Base-by-base conservation (phyloP, 139 green algal species). In the Picochlorum sp. region DNA sequence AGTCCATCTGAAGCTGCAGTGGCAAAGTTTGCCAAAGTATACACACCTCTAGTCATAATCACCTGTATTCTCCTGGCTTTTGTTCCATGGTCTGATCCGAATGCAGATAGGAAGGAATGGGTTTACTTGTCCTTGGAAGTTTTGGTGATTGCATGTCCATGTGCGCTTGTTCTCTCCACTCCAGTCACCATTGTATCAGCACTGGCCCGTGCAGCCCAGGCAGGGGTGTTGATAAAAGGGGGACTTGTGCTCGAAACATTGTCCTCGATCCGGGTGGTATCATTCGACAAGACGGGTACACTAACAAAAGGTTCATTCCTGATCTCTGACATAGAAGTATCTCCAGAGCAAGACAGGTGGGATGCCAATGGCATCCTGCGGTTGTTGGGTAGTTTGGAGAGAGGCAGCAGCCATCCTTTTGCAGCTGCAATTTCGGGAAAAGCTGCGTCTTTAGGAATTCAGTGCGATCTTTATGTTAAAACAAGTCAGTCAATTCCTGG, bases 261-360 rank as follows among this genome's bases (percentile, higher is more conserved):
- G 14, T 76, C 70, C 9, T 24, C 57, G 49, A 24, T 90, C 23
- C 34, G 71, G 20, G 62, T 61, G 11, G 54, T 89, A 8, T 78
- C 72, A 15, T 75, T 94, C 30, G 87, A 95, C 69, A 95, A 95
- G 72, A 91, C 80, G 3, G 87, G 87, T 49, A 95, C 87, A 20
- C 80, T 95, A 9, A 92, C 87, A 2, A 37, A 75, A 20, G 86
- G 86, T 7, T 56, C 56, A 50, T 90, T 88, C 58, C 21, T 31
- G 6, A 67, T 89, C 20, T 50, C 54, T 4, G 8, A 57, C 11
- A n/a, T 49, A 23, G 26, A 50, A 26, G 47, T 54, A 24, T 54
- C 47, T 20, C 16, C 11, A 20, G n/a, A 20, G 16, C 47, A 54
- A 54, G n/a, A 44, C 7, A 55, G 31, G 23, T 50, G 21, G 49